A percentile compares a stretch with the other conserved stretches of the same genome.
phyloP scores from a whole-genome alignment of 2,329 filamentous ascomycete species.

The Nemania sp. region DNA sequence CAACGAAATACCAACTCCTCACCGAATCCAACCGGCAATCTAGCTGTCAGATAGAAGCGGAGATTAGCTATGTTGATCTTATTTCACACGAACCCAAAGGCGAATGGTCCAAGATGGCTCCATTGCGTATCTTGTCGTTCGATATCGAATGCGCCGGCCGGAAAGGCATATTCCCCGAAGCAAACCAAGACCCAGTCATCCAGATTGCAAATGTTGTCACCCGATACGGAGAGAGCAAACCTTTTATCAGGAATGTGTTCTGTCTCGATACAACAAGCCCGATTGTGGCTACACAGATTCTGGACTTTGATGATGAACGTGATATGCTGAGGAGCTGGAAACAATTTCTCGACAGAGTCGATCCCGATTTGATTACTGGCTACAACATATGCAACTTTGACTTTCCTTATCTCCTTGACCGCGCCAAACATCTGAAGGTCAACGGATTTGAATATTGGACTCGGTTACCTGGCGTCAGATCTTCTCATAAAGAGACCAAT shows the following conservation, averaged over 20 bases:
- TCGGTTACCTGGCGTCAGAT: constrained; percentile 71
- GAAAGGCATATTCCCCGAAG: constrained; percentile 96
- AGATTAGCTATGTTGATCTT: constrained; percentile 79
- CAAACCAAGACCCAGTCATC: constrained; percentile 90
- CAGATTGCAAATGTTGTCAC: constrained; percentile 98
- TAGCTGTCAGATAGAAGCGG: constrained; percentile 94
- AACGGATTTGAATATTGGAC: constrained; percentile 85
- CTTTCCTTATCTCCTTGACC: constrained; percentile 91
- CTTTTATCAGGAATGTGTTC: constrained; percentile 95
- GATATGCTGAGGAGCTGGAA: constrained; percentile 94
- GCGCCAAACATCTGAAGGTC: constrained; percentile 83
- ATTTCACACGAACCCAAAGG: constrained; percentile 87
- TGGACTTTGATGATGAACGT: constrained; percentile 80
- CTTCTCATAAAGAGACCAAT: constrained; percentile 76
- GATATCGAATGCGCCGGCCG: constrained; percentile 98
- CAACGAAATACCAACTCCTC: constrained; percentile 73
- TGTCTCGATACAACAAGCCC: constrained; percentile 89
- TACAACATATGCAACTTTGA: constrained; percentile 99
- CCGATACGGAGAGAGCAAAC: constrained; percentile 90
- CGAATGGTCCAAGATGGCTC: constrained; percentile 98
- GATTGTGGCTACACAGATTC: constrained; percentile 92
- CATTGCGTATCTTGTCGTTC: constrained; percentile 88
- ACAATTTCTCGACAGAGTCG: constrained; percentile 84
- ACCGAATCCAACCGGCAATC: constrained; percentile 72
- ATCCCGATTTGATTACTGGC: constrained; percentile 96